Percentiles rank a stretch among this genome's conserved stretches.
Conservation (phyloP, 2,329 filamentous ascomycete species). For the Didymella sp. region DNA sequence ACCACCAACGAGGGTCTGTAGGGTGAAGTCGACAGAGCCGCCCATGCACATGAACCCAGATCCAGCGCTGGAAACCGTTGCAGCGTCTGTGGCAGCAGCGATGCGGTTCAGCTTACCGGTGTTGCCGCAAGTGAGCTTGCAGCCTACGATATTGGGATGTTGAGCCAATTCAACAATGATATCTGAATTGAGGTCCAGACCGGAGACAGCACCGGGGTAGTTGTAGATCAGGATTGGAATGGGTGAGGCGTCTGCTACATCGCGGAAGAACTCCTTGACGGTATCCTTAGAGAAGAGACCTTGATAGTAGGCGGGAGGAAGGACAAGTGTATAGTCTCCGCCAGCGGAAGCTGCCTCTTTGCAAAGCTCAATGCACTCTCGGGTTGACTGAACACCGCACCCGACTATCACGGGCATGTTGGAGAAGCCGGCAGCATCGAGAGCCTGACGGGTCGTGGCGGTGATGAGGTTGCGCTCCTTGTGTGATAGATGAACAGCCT, state of each 20-base stretch:
- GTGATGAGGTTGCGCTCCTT: slow-evolving; percentile 74
- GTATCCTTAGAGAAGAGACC: slow-evolving; percentile 67
- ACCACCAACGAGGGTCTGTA: slow-evolving; percentile 73
- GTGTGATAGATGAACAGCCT: slow-evolving; percentile 79
- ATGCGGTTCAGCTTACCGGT: slow-evolving; percentile 71
- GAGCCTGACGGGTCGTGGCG: slow-evolving; percentile 70
- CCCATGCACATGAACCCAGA: slow-evolving; percentile 72
- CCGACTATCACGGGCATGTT: slow-evolving; percentile 77
- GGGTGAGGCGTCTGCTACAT: slow-evolving; percentile 68
- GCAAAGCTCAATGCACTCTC: slow-evolving; percentile 74
- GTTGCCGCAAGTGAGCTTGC: slow-evolving; percentile 74
- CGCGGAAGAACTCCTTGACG: slow-evolving; percentile 68
- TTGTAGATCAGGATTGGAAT: slow-evolving; percentile 75
- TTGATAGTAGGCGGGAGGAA: slow-evolving; percentile 80
- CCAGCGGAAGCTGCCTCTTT: slow-evolving; percentile 71
- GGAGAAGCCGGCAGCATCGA: slow-evolving; percentile 70
- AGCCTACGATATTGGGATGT: slow-evolving; percentile 71
- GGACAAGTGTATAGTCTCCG: slow-evolving; percentile 76
- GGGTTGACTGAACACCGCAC: slow-evolving; percentile 74
- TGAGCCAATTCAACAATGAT: slow-evolving; percentile 64
- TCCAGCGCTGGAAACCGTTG: slow-evolving; percentile 46
- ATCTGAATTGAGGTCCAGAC: slow-evolving; percentile 70
- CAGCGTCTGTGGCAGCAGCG: slow-evolving; percentile 59
- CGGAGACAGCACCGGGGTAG: slow-evolving; percentile 69
- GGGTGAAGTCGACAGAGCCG: slow-evolving; percentile 75